Conservation (phyloP, 495 filamentous ascomycete genomes). For the Barbatosphaeria neglecta region DNA sequence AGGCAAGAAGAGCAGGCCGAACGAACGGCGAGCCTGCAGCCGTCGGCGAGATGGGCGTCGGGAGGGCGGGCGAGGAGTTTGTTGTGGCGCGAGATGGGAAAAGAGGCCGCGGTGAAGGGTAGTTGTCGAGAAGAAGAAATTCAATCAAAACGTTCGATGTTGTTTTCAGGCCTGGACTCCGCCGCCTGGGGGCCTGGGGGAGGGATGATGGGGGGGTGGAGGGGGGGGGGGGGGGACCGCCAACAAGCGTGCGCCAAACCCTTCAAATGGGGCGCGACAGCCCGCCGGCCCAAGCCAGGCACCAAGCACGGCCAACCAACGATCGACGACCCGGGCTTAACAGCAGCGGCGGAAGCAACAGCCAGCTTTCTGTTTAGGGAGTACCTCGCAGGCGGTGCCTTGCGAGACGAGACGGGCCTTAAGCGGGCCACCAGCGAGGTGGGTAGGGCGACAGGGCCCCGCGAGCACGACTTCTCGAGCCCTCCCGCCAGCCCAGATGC, state of each 20-base stretch:
- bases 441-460: neutral
- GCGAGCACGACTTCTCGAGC: neutral
- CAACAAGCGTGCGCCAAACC: neutral
- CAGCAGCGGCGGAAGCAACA: too few relatives aligned
- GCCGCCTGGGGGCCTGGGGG: neutral
- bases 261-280: neutral
- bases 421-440: neutral
- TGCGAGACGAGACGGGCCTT: neutral
- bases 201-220: neutral
- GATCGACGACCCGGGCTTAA: too few relatives aligned
- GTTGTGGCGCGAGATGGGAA: too few relatives aligned
- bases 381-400: neutral
- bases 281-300: neutral
- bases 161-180: neutral
- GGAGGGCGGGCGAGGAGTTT: neutral
- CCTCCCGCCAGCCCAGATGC: neutral
- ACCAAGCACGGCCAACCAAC: too few relatives aligned
- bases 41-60: too few relatives aligned
- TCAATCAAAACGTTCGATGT: neutral
- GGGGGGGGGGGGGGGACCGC: too few relatives aligned
- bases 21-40: too few relatives aligned
- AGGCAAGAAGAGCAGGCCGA: too few relatives aligned
- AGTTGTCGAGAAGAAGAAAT: neutral
- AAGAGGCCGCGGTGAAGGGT: neutral
- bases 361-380: too few relatives aligned